Evolutionary conservation across 2,329 filamentous ascomycete genomes (phyloP), one percentile per base, ranked within the genome.

Genomic region (Rutstroemia sp.): DNA sequence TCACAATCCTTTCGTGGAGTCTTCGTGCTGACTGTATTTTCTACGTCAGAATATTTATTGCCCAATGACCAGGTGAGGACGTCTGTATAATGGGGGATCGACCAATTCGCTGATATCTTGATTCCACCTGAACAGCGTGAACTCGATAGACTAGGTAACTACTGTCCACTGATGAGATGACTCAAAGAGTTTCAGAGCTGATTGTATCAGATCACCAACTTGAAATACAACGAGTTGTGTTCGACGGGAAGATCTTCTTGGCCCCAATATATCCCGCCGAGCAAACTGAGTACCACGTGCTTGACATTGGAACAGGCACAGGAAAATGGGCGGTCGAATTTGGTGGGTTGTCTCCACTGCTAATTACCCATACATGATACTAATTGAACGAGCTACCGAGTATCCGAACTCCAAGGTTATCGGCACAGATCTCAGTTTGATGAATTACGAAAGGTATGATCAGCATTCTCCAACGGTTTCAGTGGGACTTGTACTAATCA

Each of bases 261-360:
- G 62, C 63, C 9, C 64, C 64, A 7, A 64, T 69, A 6, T 61
- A 64, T 6, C 63, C 63, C 19, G 62, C 64, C 3, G 63, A 63
- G 2, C 63, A 65, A 17, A 12, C 9, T 10, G 30, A 34, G 30
- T 34, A 34, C 30, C 63, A 57, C 23, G 58, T 74, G 5, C 64
- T 75, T 1, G 62, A 75, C 49, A 62, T 75, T 53, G 63, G 61
- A 1, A 82, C 78, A 7, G 82, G 82, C 19, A 82, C 81, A 1
- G 81, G 82, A 1, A 80, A 80, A 52, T 84, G 81, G 78, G 74
- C 78, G 6, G 79, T 82, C 50, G 78, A 81, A 60, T 76, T 85
- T 71, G 78, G 78, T 67, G 73, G 76, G 57, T 68, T 70, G n/a
- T 12, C 3, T 5, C 39, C 27, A 21, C 10, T 34, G 5, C 12